Base-by-base conservation (phyloP, 352 stramenopile species). In the Globisporangium irregulare region DNA sequence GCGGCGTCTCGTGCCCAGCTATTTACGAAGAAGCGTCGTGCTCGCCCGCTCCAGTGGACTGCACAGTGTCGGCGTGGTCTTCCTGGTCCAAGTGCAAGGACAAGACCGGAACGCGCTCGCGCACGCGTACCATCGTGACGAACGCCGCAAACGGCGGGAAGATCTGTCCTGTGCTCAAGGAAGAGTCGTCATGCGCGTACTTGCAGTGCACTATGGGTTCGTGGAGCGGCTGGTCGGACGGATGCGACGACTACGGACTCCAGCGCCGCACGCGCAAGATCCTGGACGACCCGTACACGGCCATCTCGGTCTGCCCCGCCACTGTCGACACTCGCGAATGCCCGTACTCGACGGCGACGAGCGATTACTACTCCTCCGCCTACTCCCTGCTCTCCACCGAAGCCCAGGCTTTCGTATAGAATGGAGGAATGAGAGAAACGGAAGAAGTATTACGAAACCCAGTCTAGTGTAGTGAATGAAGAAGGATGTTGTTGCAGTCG, bases 201-300 rank as follows among this genome's bases (percentile, higher is more conserved):
- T 18, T 82, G 24, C 8, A 69, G 46, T 80, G 75, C 66, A 72
- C 66, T 6, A 74, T 82, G 67, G 66, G 51, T 3, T 6, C 41
- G 1, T 84, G 74, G 74, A 70, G 66, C 29, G 27, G 20, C 18
- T 80, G 75, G 72, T 67, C 70, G 3, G 55, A 65, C 0, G 72
- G 77, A 20, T 79, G 72, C 65, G 67, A 79, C 59, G 71, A 79
- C 46, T 73, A 72, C 36, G 72, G 75, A 0, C 59, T 79, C 10
- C 75, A 81, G 73, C 62, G 46, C n/a, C 72, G 75, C 56, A 78
- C 72, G 6, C 66, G 75, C 15, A 36, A 48, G 62, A 79, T 81
- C 43, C 12, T 73, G 5, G 59, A 69, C 20, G 74, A 81, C 38
- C 74, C 74, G 20, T 81, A 78, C 64, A 77, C 69, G 1, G 60